Conservation (phyloP, 257 asterid genomes). For the Buddleja alternifolia region DNA sequence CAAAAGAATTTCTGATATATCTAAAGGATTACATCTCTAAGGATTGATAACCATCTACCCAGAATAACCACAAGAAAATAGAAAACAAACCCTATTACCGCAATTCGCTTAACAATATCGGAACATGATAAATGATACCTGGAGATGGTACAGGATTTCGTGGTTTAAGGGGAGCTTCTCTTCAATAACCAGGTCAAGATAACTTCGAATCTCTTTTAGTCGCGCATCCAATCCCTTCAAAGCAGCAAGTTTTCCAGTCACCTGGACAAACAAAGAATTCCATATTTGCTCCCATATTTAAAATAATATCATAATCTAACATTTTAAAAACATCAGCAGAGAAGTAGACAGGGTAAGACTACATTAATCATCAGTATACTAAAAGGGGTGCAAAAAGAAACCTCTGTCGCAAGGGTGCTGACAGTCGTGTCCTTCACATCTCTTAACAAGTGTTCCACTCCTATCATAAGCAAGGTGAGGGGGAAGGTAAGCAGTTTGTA, state of each 20-base stretch:
- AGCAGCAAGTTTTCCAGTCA: slow-evolving; percentile 92
- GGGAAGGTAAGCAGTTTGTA: slow-evolving; percentile 15
- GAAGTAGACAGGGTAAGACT: too few relatives aligned
- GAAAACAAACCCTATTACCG: too few relatives aligned
- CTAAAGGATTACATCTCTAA: too few relatives aligned
- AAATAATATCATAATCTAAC: too few relatives aligned
- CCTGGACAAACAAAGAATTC: too few relatives aligned
- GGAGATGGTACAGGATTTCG: slow-evolving; percentile 92
- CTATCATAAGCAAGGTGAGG: slow-evolving; percentile 41
- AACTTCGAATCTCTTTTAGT: slow-evolving; percentile 76
- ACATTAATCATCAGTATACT: background rate
- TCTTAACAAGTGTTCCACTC: slow-evolving; percentile 93
- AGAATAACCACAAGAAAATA: background rate
- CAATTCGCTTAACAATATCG: too few relatives aligned
- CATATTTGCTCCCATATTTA: too few relatives aligned
- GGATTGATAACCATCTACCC: too few relatives aligned
- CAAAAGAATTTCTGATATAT: background rate
- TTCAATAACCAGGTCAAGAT: slow-evolving; percentile 84
- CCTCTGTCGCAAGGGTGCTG: slow-evolving; percentile 98
- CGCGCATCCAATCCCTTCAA: slow-evolving; percentile 96
- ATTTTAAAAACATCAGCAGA: too few relatives aligned
- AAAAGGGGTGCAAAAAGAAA: slow-evolving; percentile 24
- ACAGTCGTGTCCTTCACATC: slow-evolving; percentile 96
- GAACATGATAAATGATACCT: too few relatives aligned
- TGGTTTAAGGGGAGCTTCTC: slow-evolving; percentile 94